These are phyloP conservation scores for Myriosclerotinia scirpicola DNA, from an alignment of 2,329 filamentous ascomycete genomes.

Conservation along the genomic window DNA sequence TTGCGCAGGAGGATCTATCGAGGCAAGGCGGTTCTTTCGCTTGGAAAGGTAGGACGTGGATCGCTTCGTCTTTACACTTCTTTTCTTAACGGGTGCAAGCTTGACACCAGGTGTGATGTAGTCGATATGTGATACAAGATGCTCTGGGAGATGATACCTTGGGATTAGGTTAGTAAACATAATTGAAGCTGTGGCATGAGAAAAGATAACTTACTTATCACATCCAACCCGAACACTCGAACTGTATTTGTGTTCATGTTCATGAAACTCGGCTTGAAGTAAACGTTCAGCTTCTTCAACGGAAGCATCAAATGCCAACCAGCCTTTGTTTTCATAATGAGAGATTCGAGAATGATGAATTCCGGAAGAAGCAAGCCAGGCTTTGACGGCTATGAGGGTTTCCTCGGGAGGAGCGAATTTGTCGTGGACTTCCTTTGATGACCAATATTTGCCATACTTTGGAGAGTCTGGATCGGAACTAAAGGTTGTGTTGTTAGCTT, in stretches of 20 bases:
- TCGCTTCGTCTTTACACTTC: conserved; percentile 26
- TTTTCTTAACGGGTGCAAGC: conserved; percentile 29
- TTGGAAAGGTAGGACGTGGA: conserved; percentile 13
- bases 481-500: not conserved
- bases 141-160: conserved; percentile 46
- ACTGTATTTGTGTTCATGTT: conserved; percentile 38
- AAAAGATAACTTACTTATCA: conserved; percentile 36
- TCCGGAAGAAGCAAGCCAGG: conserved; percentile 41
- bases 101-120: conserved; percentile 50
- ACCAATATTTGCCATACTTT: conserved; percentile 31
- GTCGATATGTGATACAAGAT: conserved; percentile 46
- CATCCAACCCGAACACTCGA: conserved; percentile 40
- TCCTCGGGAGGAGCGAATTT: conserved; percentile 40
- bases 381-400: conserved; percentile 37
- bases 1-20: not conserved
- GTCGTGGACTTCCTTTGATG: conserved; percentile 30
- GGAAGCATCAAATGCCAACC: conserved; percentile 43
- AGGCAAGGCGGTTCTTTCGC: conserved; percentile 14
- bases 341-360: conserved; percentile 39
- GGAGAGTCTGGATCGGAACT: conserved; percentile 34
- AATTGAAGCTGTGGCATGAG: not conserved
- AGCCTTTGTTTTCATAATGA: conserved; percentile 40
- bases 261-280: conserved; percentile 41
- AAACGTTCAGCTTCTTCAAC: conserved; percentile 41
- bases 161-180: not conserved